A percentile compares a stretch with the other conserved stretches of the same genome.
phyloP scores from a whole-genome alignment of 768 basidiomycete genomes.

The Lactarius hengduanensis region DNA sequence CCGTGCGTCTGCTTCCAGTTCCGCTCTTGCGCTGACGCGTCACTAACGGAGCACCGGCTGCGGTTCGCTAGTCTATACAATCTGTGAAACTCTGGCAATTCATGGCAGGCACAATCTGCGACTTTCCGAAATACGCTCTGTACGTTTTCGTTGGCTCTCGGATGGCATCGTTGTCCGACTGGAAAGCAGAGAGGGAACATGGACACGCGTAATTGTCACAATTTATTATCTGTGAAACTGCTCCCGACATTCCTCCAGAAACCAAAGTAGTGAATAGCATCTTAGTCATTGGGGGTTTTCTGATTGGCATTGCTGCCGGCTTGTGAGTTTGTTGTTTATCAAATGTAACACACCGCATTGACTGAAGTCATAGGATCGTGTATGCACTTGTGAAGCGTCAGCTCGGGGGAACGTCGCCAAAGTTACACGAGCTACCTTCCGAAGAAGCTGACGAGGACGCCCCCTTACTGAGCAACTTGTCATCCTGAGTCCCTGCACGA shows the following conservation, averaged over 20 bases:
- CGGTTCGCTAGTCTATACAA: slow-evolving; percentile 56
- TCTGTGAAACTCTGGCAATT: slow-evolving; percentile 77
- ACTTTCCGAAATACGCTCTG: slow-evolving; percentile 68
- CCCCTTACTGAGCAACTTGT: slow-evolving; percentile 46
- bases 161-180: slow-evolving; percentile 71
- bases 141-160: slow-evolving; percentile 78
- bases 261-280: slow-evolving; percentile 64
- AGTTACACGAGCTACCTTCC: slow-evolving; percentile 53
- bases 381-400: slow-evolving; percentile 61
- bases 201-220: slow-evolving; percentile 59
- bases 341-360: slow-evolving; percentile 4
- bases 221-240: not conserved
- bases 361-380: slow-evolving; percentile 51
- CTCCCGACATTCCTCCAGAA: slow-evolving; percentile 38
- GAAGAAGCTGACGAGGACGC: slow-evolving; percentile 62
- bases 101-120: slow-evolving; percentile 64
- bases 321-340: slow-evolving; percentile 48
- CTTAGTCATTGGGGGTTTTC: slow-evolving; percentile 58
- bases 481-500: slow-evolving; percentile 31
- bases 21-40: slow-evolving; percentile 3
- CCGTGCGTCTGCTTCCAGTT: slow-evolving; percentile 46
- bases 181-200: slow-evolving; percentile 70
- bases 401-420: slow-evolving; percentile 48
- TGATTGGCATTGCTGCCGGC: slow-evolving; percentile 58
- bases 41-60: slow-evolving; percentile 1